Conservation (phyloP, 306 rosid species). For the Citrullus mucosospermus region DNA sequence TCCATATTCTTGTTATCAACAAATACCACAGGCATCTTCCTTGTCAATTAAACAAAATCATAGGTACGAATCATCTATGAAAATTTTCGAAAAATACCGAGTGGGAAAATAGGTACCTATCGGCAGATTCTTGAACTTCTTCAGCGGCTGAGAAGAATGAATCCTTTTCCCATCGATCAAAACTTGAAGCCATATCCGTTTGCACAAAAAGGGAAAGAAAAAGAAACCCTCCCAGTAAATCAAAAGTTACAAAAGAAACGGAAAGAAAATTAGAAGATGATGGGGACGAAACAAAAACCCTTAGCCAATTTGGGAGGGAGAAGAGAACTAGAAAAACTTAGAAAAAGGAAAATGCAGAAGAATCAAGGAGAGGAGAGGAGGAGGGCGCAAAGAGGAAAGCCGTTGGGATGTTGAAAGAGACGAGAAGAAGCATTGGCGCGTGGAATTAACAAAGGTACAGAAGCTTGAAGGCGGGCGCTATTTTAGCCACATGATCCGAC, state of each 20-base stretch:
- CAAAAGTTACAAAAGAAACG: background rate
- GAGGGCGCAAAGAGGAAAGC: background rate
- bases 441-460: background rate
- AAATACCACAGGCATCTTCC: background rate
- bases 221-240: background rate
- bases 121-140: constrained; percentile 94
- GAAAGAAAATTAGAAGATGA: background rate
- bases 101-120: constrained; percentile 33
- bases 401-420: background rate
- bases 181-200: constrained; percentile 59
- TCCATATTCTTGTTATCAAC: background rate
- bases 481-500: background rate
- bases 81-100: background rate
- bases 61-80: background rate
- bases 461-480: background rate
- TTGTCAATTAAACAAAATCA: background rate
- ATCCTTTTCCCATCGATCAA: constrained; percentile 96
- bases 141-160: constrained; percentile 89
- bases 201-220: background rate
- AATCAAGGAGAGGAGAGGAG: background rate
- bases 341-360: background rate
- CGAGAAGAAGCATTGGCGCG: constrained; percentile 7
- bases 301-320: background rate
- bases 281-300: background rate
- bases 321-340: background rate